Evolutionary conservation across 192 early-diverging fungal genomes (phyloP), one percentile per base, ranked within the genome.

Genomic region (Ambispora gerdemannii): DNA sequence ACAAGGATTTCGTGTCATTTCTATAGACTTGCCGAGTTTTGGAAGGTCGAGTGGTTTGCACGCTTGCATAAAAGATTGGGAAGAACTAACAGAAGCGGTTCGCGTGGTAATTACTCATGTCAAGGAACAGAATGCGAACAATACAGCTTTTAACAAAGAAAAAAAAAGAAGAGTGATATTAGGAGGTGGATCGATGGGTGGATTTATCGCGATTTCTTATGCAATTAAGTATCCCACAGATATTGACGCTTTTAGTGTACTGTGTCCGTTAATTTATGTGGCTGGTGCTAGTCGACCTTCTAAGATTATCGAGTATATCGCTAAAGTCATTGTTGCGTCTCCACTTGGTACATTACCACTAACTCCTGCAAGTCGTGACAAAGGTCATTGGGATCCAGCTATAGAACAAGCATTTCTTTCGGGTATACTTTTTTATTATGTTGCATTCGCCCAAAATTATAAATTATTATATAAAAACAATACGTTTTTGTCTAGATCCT

Each of bases 21-120:
- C 38, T 47, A 11, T 32, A 11, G 68, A 70, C 59, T 59, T 70
- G 34, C 68, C 68, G 13, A 27, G 36, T n/a, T 59, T 59, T 60
- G 68, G 68, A 10, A 36, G 68, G 6, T 70, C 68, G 30, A 60
- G 55, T 49, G 68, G 68, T 27, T 31, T 60, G 55, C 68, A 70
- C 32, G 32, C 68, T 1, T 60, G 59, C 59, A 3, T 70, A 1
- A 31, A 17, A 20, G 55, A 60, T 32, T 60, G 36, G 30, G 8
- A 60, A 47, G 53, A 58, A n/a, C 28, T 70, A 15, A 60, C 32
- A 24, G 56, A 70, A 31, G 52, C 68, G 11, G 35, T 49, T 32
- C 35, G 35, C 28, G 4, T 43, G 24, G 68, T 70, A 6, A 50
- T 70, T 22, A 31, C 52, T 59, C 55, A 70, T 60, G 27, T 70